Base-by-base conservation (phyloP, 2,329 filamentous ascomycete species). In the Onygenales sp. region DNA sequence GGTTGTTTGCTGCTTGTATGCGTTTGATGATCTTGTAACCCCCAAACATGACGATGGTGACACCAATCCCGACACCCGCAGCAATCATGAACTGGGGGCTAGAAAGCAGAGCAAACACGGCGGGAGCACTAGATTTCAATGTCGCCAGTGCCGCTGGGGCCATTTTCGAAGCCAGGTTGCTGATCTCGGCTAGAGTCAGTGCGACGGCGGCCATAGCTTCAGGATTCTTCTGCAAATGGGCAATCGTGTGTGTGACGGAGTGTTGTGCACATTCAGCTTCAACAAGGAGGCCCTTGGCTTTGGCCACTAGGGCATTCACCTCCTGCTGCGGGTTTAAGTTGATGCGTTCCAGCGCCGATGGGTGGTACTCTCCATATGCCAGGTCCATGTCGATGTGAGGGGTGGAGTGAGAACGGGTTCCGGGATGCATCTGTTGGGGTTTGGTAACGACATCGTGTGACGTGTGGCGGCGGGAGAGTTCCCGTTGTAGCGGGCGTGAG, bases 11-110 rank as follows among this genome's bases (percentile, higher is more conserved):
- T 11, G 66, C 73, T 63, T 76, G 75, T 60, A 97, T 88, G 61
- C 84, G 85, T 77, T 96, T 94, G 72, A 98, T 84, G 68, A 98
- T 96, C 73, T 95, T 97, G 80, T 89, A 97, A 5, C 93, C 92
- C 52, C 93, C 93, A 56, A 98, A 89, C 69, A 93, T 91, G 63
- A 98, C 89, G 7, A 97, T 84, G 0, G 93, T 97, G n/a, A 95
- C 85, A 11, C 93, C 93, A 0, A 95, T 84, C 0, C 87, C 89
- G 11, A 95, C 83, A 43, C 91, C 88, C 0, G 88, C 89, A 3
- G 90, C 90, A 62, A 98, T 95, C 58, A 96, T 81, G 66, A 98
- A 98, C 65, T 98, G 89, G 0, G 93, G 93, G 54, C 86, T 91
- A 0, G 89, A 84, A 3, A 98, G 80, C 21, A 98, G 79, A 0